Conservation (phyloP, 495 filamentous ascomycete genomes). For the Lasiosphaeris hirsuta region DNA sequence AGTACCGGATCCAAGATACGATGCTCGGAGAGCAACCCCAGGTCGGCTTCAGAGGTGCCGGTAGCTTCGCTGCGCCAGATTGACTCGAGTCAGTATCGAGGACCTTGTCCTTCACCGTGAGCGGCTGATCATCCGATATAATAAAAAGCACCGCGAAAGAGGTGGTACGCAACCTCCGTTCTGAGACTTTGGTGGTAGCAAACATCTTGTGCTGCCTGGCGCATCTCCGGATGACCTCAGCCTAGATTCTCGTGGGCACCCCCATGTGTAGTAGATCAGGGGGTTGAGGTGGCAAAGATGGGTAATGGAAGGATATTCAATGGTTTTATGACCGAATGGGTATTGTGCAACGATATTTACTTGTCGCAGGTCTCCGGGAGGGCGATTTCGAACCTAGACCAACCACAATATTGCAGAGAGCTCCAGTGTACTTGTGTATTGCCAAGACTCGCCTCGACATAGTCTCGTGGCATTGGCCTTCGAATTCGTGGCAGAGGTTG, state of each 20-base stretch:
- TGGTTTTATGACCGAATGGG: neutral
- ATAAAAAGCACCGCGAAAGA: too few relatives aligned
- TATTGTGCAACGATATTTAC: neutral
- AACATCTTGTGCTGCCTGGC: neutral
- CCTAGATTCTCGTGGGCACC: neutral
- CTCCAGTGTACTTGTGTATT: conserved; percentile 1
- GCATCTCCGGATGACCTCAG: conserved; percentile 7
- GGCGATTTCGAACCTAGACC: neutral
- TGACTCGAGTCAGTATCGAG: neutral
- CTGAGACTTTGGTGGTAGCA: too few relatives aligned
- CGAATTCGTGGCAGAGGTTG: conserved; percentile 7
- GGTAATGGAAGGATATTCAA: neutral
- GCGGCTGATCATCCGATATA: too few relatives aligned
- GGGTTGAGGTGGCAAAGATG: neutral
- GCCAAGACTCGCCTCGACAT: conserved; percentile 6
- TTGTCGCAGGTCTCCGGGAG: neutral
- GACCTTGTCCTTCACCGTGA: too few relatives aligned
- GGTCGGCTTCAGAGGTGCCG: neutral
- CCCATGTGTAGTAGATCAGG: neutral
- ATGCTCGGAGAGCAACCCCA: neutral
- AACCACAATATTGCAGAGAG: neutral
- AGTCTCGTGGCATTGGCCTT: conserved; percentile 12
- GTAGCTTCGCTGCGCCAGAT: neutral
- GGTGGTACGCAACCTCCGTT: too few relatives aligned
- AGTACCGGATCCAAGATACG: neutral